Evolutionary conservation across 1,284 basidiomycete species (phyloP), one percentile per base, ranked within the genome.

Genomic region (Caloboletus inedulis): DNA sequence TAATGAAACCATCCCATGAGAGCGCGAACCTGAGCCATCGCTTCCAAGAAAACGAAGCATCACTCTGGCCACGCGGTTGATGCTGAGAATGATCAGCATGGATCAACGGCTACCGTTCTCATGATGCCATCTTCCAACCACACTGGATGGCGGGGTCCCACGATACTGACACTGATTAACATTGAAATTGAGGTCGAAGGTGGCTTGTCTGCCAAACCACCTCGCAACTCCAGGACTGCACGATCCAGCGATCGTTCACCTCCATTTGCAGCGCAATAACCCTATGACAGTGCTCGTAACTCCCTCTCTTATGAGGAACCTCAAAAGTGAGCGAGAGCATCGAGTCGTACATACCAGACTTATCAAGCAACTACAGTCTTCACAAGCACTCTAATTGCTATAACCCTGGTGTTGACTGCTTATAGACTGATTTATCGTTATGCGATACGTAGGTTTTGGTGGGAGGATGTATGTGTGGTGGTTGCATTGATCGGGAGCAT

Each of bases 401-500:
- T 51, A 18, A 46, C 52, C 25, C 14, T 64, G 3, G 21, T 23
- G 14, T 27, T 66, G 37, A 46, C 52, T 3, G 18, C 39, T 21
- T 59, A 44, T 23, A 51, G 56, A 34, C 4, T 60, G 18, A n/a
- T 46, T 19, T 23, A 30, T 45, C 53, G 52, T 42, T 44, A 49
- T 29, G 37, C 21, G 41, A 50, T 13, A 16, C 46, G 25, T 21
- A 52, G 18, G 9, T 43, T 68, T 21, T 46, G 59, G 57, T 53
- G 59, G 50, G 65, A 66, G 30, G 65, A 63, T 47, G 50, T 27
- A 42, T 57, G 43, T 13, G 56, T 48, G n/a, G 16, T 44, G 3
- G 30, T 62, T 16, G 65, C 52, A 23, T 29, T 44, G 23, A 21
- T 49, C 9, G 44, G 53, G 5, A 37, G 61, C 14, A 25, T 58